Conservation (phyloP, 306 rosid species). For the Trichosanthes cucumerina region DNA sequence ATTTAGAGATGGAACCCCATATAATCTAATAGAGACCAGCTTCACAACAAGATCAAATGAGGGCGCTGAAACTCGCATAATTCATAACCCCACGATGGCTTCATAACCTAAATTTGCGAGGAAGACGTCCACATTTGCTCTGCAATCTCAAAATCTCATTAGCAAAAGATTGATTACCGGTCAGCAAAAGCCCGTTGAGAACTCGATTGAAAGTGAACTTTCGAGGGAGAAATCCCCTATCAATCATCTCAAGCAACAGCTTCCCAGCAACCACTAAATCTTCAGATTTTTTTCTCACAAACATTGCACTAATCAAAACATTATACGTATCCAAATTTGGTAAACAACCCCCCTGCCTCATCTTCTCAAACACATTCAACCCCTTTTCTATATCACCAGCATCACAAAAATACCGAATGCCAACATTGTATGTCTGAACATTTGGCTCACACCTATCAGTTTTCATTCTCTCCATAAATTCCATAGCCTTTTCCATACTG, state of each 20-base stretch:
- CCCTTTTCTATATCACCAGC: slow-evolving; percentile 68
- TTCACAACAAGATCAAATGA: not conserved
- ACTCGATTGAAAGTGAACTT: slow-evolving; percentile 61
- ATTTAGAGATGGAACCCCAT: too few species aligned
- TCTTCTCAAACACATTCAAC: slow-evolving; percentile 51
- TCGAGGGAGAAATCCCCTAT: slow-evolving; percentile 63
- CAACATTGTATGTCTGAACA: slow-evolving; percentile 63
- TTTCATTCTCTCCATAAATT: slow-evolving; percentile 47
- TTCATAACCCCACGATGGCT: not conserved
- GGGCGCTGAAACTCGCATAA: not conserved
- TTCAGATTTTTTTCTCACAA: slow-evolving; percentile 67
- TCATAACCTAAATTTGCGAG: slow-evolving; percentile 50
- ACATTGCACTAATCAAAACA: slow-evolving; percentile 70
- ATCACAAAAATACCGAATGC: slow-evolving; percentile 62
- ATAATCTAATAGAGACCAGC: too few species aligned
- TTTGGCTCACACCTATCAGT: slow-evolving; percentile 40
- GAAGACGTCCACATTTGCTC: slow-evolving; percentile 55
- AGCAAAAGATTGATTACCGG: slow-evolving; percentile 72
- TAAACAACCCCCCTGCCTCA: slow-evolving; percentile 48
- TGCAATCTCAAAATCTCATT: slow-evolving; percentile 65
- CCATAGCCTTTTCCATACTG: slow-evolving; percentile 46
- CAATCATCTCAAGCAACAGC: slow-evolving; percentile 75
- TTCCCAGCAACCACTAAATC: slow-evolving; percentile 77
- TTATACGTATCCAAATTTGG: slow-evolving; percentile 86
- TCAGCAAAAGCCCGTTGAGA: slow-evolving; percentile 64